These are phyloP conservation scores for Venturia asperata DNA, from an alignment of 2,329 filamentous ascomycete species.

Conservation along the genomic window DNA sequence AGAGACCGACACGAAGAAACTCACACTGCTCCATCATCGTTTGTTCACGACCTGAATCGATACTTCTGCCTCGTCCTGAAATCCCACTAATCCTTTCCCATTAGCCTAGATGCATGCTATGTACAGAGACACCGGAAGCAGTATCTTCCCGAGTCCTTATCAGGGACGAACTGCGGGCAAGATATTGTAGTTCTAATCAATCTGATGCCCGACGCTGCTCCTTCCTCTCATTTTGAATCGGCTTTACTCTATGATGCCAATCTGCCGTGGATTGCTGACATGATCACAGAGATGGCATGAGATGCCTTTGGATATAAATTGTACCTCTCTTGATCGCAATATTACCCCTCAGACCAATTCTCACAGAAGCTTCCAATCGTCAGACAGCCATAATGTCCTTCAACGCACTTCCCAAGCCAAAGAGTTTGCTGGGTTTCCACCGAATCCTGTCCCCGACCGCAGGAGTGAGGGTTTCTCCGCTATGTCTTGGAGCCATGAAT, in stretches of 20 bases:
- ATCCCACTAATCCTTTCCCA: too few species aligned
- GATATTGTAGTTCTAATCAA: too few species aligned
- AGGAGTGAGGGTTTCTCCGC: constrained; percentile 45
- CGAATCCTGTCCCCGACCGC: constrained; percentile 46
- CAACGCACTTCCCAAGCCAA: constrained; percentile 9
- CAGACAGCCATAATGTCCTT: constrained; percentile 6
- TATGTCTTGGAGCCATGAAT: constrained; percentile 50
- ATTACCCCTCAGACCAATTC: neutral
- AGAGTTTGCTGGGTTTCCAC: constrained; percentile 44
- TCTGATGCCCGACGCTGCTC: neutral
- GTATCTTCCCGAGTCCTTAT: neutral
- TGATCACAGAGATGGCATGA: too few species aligned
- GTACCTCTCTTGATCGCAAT: neutral
- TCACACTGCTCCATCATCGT: too few species aligned
- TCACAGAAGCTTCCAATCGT: neutral
- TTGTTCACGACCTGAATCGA: neutral
- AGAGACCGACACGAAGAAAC: too few species aligned
- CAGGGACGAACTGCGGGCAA: neutral
- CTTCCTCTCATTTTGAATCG: neutral
- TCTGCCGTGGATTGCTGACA: neutral
- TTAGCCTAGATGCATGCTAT: too few species aligned
- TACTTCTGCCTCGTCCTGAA: too few species aligned
- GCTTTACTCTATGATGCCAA: too few species aligned
- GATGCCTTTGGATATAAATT: too few species aligned
- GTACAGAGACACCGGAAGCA: too few species aligned